These are phyloP conservation scores for Penicillium sp. DNA, from an alignment of 2,329 filamentous ascomycete species.

Conservation along the genomic window DNA sequence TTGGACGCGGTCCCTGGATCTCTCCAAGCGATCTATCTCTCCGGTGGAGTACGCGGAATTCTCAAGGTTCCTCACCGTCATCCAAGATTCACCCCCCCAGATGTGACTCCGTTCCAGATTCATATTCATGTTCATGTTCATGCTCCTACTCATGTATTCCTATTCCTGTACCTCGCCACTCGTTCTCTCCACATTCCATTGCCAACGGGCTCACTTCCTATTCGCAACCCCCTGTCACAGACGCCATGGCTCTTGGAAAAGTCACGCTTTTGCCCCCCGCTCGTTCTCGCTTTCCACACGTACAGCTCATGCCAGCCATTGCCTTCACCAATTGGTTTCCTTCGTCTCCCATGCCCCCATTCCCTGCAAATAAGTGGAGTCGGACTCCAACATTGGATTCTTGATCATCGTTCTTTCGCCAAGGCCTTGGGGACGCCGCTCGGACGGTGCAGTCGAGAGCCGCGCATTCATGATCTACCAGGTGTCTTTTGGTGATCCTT, in stretches of 20 bases:
- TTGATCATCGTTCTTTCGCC: constrained; percentile 1
- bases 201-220: constrained; percentile 7
- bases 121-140: background rate
- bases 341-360: background rate
- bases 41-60: constrained; percentile 6
- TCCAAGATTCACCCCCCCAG: background rate
- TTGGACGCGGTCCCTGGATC: constrained; percentile 12
- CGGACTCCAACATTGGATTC: background rate
- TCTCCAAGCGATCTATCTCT: constrained; percentile 22
- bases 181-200: constrained; percentile 14
- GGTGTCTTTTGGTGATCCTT: background rate
- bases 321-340: background rate
- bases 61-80: background rate
- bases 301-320: constrained; percentile 1
- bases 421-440: constrained; percentile 11
- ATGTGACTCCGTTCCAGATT: background rate
- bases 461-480: constrained; percentile 1
- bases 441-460: constrained; percentile 6
- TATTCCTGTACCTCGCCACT: background rate
- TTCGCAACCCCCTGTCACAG: constrained; percentile 9
- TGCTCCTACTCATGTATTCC: too few species aligned
- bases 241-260: constrained; percentile 4
- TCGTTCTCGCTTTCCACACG: background rate
- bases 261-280: background rate
- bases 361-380: background rate